Evolutionary conservation across 495 filamentous ascomycete species (phyloP).

Genomic region (Parathielavia appendiculata): DNA sequence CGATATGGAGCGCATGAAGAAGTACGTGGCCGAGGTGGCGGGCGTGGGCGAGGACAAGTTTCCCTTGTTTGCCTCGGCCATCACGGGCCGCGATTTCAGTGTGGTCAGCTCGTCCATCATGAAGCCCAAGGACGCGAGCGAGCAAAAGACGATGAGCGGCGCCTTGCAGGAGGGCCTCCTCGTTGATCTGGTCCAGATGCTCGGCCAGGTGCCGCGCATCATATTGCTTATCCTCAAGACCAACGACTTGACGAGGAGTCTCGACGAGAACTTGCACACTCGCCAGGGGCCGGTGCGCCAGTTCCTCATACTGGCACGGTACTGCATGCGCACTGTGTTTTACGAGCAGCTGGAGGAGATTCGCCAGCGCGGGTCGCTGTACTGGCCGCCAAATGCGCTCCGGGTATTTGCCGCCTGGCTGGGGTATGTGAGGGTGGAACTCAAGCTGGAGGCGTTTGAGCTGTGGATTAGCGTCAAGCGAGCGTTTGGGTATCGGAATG

Average conservation of each 20-base stretch:
- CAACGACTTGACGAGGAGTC: constrained; percentile 89
- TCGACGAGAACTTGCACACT: constrained; percentile 92
- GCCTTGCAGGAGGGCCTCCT: constrained; percentile 85
- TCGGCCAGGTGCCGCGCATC: constrained; percentile 83
- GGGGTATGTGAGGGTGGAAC: constrained; percentile 45
- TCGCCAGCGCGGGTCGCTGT: constrained; percentile 38
- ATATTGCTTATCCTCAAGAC: constrained; percentile 97
- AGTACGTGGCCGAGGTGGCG: constrained; percentile 82
- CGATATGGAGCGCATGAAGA: constrained; percentile 76
- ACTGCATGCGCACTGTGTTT: constrained; percentile 84
- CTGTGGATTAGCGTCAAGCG: constrained; percentile 52
- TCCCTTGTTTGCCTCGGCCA: constrained; percentile 89
- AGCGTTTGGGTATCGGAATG: constrained; percentile 32
- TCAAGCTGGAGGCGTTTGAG: constrained; percentile 55
- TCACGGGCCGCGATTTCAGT: constrained; percentile 87
- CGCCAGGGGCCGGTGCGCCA: constrained; percentile 78
- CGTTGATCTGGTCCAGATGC: constrained; percentile 77
- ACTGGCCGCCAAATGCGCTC: constrained; percentile 48
- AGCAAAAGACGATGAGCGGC: constrained; percentile 75
- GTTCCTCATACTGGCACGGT: constrained; percentile 90
- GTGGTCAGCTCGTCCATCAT: constrained; percentile 60
- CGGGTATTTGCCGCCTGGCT: constrained; percentile 47
- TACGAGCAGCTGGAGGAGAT: constrained; percentile 78
- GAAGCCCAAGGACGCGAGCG: constrained; percentile 57
- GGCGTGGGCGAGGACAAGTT: constrained; percentile 90